A percentile compares a stretch with the other conserved stretches of the same genome.
Conservation (phyloP, 2,329 filamentous ascomycete species). For the Botrytis galanthina region DNA sequence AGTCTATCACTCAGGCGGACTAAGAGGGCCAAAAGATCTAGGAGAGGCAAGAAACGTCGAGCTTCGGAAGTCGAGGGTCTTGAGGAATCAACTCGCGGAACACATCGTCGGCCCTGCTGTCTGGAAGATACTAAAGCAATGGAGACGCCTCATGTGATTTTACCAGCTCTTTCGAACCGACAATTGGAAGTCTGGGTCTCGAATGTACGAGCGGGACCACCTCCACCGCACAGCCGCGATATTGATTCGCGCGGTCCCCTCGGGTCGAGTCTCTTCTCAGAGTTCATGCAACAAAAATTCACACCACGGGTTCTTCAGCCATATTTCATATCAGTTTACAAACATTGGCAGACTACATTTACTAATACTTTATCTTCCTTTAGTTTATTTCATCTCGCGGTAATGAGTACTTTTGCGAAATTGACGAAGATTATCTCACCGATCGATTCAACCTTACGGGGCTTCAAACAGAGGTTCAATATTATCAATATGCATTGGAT, state of each 20-base stretch:
- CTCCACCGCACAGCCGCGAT: background rate
- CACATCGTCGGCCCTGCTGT: no score
- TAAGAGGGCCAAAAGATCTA: background rate
- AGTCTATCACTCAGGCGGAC: background rate
- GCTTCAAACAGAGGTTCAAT: slow-evolving; percentile 94
- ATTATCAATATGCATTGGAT: slow-evolving; percentile 98
- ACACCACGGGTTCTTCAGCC: slow-evolving; percentile 1
- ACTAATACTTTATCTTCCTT: slow-evolving; percentile 12
- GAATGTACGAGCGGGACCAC: background rate
- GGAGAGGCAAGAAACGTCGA: slow-evolving; percentile 12
- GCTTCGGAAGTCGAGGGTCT: background rate
- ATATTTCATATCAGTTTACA: slow-evolving; percentile 15
- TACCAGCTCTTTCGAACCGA: background rate
- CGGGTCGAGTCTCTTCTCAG: background rate
- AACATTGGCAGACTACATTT: background rate
- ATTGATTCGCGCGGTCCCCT: background rate
- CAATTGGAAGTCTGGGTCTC: background rate
- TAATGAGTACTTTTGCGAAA: slow-evolving; percentile 99
- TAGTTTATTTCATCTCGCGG: slow-evolving; percentile 97
- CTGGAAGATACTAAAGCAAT: background rate
- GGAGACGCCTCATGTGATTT: background rate
- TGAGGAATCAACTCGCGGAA: background rate
- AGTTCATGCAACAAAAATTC: background rate
- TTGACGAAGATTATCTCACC: slow-evolving; percentile 97
- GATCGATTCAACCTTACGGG: slow-evolving; percentile 98